These are phyloP conservation scores for Sporothrix brasiliensis DNA, from an alignment of 2,329 filamentous ascomycete genomes.

Conservation along the genomic window DNA sequence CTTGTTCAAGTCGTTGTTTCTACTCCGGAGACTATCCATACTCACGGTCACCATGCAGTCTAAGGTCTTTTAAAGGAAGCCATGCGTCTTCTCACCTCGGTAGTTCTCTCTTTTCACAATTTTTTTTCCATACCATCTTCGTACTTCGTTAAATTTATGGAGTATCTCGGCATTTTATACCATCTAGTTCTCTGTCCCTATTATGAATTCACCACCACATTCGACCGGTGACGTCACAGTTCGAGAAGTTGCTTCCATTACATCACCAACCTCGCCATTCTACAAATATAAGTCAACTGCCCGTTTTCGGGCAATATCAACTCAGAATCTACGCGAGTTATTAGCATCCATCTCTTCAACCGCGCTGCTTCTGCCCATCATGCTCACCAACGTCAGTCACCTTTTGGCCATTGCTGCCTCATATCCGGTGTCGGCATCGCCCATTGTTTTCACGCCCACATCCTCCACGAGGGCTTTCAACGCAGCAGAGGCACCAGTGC, in stretches of 20 bases:
- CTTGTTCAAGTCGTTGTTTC: neutral
- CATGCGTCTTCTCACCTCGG: neutral
- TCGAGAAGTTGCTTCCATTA: neutral
- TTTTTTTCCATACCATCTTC: neutral
- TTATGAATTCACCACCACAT: neutral
- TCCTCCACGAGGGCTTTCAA: neutral
- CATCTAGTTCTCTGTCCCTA: neutral
- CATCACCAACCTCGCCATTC: neutral
- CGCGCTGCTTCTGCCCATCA: neutral
- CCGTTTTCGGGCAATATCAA: neutral
- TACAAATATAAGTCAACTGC: too few species aligned
- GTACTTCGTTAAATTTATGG: neutral
- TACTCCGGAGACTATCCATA: conserved; percentile 8
- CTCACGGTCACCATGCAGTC: neutral
- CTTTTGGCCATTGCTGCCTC: conserved; percentile 8
- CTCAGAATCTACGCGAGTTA: neutral
- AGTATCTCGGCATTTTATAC: neutral
- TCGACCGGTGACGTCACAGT: conserved; percentile 10
- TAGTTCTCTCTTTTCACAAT: neutral
- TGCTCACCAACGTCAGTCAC: conserved; percentile 1
- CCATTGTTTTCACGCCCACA: neutral
- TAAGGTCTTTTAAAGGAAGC: conserved; percentile 6
- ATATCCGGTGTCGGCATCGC: conserved; percentile 14
- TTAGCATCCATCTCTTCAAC: neutral
- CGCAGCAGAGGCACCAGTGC: neutral